A percentile compares a stretch with the other conserved stretches of the same genome.
phyloP scores from a whole-genome alignment of 2,329 filamentous ascomycete species.

The Penicillium sp. region DNA sequence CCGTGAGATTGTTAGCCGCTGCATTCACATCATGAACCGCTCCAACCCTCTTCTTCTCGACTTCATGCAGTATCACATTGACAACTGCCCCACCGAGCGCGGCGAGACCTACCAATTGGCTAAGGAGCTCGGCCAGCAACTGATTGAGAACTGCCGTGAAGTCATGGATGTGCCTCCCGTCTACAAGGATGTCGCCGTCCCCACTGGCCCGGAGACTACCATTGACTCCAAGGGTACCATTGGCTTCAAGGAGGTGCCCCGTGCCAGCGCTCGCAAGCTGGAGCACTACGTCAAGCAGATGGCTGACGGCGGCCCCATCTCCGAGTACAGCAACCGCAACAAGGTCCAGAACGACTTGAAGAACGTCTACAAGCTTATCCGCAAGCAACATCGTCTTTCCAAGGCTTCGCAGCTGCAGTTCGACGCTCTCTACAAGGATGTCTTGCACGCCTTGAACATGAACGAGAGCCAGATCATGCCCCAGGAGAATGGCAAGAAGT shows the following conservation, averaged over 20 bases:
- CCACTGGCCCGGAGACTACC: slow-evolving; percentile 90
- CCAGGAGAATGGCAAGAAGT: slow-evolving; percentile 74
- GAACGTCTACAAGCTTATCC: slow-evolving; percentile 97
- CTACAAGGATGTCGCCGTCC: slow-evolving; percentile 93
- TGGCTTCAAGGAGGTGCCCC: slow-evolving; percentile 84
- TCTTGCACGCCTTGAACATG: slow-evolving; percentile 93
- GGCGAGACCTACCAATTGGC: slow-evolving; percentile 98
- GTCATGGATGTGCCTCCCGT: slow-evolving; percentile 81
- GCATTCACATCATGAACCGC: slow-evolving; percentile 98
- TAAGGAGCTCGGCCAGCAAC: slow-evolving; percentile 87
- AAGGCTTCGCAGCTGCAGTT: slow-evolving; percentile 97
- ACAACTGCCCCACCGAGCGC: slow-evolving; percentile 94
- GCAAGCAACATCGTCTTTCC: slow-evolving; percentile 96
- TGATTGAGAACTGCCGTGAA: slow-evolving; percentile 97
- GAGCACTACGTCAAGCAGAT: slow-evolving; percentile 99
- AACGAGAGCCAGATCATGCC: slow-evolving; percentile 97
- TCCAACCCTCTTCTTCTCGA: slow-evolving; percentile 94
- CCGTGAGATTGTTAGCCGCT: slow-evolving; percentile 96
- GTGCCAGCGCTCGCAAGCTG: slow-evolving; percentile 89
- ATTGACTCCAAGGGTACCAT: slow-evolving; percentile 91
- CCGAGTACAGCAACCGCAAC: slow-evolving; percentile 95
- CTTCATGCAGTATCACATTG: slow-evolving; percentile 99
- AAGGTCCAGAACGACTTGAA: slow-evolving; percentile 97
- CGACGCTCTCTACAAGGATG: slow-evolving; percentile 91
- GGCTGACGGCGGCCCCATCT: slow-evolving; percentile 97